Evolutionary conservation across 495 filamentous ascomycete genomes (phyloP).

Genomic region (Chaetomium cochliodes): DNA sequence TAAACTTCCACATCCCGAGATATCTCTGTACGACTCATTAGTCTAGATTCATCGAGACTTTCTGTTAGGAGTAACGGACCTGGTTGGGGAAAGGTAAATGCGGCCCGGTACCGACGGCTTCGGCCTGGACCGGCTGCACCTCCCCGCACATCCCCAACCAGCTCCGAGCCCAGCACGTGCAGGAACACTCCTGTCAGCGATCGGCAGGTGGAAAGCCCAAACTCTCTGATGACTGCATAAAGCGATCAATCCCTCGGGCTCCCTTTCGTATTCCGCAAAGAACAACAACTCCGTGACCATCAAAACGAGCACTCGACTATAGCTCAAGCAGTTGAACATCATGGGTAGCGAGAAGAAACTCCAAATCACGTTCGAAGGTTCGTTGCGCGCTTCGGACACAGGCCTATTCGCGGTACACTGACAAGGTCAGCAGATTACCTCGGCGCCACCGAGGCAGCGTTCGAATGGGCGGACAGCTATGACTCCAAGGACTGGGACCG

Average conservation of each 20-base stretch:
- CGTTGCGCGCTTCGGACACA: neutral
- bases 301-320: neutral
- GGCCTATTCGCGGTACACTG: conserved; percentile 10
- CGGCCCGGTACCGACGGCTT: neutral
- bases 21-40: neutral
- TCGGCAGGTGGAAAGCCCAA: neutral
- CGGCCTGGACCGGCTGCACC: neutral
- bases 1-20: too few relatives aligned
- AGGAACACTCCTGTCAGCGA: conserved; percentile 5
- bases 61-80: neutral
- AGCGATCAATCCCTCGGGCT: neutral
- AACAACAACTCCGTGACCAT: neutral
- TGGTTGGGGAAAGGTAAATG: neutral
- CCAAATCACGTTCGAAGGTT: conserved; percentile 38
- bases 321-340: conserved; percentile 14
- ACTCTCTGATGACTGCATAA: conserved; percentile 15
- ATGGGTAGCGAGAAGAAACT: conserved; percentile 33
- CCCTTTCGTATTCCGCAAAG: neutral
- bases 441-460: conserved; percentile 52
- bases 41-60: neutral
- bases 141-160: conserved; percentile 37
- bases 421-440: conserved; percentile 47
- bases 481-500: conserved; percentile 79
- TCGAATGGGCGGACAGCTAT: conserved; percentile 83
- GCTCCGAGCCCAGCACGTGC: conserved; percentile 23